A percentile compares a stretch with the other conserved stretches of the same genome.
phyloP scores from a whole-genome alignment of 169 alveolate species.

The Plasmodium berghei region DNA sequence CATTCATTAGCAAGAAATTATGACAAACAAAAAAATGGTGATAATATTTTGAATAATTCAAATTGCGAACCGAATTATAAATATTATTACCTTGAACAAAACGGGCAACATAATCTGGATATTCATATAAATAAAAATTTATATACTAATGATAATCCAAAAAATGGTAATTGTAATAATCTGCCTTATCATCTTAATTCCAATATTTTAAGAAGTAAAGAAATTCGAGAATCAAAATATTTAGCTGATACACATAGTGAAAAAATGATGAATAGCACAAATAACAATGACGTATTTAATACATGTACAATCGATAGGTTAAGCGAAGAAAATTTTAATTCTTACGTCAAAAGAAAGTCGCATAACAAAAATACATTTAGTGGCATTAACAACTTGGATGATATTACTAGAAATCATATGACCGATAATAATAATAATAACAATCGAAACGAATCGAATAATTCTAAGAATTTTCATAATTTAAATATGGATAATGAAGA shows the following conservation, averaged over 20 bases:
- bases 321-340: slow-evolving; percentile 66
- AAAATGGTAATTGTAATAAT: slow-evolving; percentile 1
- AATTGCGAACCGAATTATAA: slow-evolving; percentile 8
- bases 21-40: neutral
- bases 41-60: neutral
- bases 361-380: neutral
- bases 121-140: neutral
- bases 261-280: slow-evolving; percentile 24
- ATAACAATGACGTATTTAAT: slow-evolving; percentile 27
- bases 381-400: neutral
- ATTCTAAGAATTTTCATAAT: slow-evolving; percentile 9
- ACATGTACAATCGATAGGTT: slow-evolving; percentile 15
- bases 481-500: slow-evolving; percentile 6
- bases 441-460: slow-evolving; percentile 2
- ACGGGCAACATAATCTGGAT: neutral
- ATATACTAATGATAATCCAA: neutral
- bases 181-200: slow-evolving; percentile 5
- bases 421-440: neutral
- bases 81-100: slow-evolving; percentile 5
- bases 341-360: slow-evolving; percentile 14
- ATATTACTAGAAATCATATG: neutral
- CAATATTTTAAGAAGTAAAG: neutral
- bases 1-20: slow-evolving; percentile 23
- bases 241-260: slow-evolving; percentile 66
- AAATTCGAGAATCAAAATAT: slow-evolving; percentile 1